Evolutionary conservation across 768 basidiomycete species (phyloP).

Genomic region (Pholiota microspora): DNA sequence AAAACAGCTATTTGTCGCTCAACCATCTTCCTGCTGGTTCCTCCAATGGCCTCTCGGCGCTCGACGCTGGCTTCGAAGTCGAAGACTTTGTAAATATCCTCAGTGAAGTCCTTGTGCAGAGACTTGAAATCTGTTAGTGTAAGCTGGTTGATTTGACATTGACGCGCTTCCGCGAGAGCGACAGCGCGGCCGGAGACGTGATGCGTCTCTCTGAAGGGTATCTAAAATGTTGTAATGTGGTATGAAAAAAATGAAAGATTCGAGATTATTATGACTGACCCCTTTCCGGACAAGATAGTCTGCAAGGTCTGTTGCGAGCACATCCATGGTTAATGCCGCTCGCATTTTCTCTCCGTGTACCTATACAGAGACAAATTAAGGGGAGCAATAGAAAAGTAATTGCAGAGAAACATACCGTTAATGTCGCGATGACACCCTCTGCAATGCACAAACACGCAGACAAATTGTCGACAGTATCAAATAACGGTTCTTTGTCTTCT

Average conservation of each 20-base stretch:
- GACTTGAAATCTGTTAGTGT: slow-evolving; percentile 75
- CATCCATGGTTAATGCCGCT: slow-evolving; percentile 90
- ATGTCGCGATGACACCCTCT: slow-evolving; percentile 90
- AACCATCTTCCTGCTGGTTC: slow-evolving; percentile 82
- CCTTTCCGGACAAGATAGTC: slow-evolving; percentile 99
- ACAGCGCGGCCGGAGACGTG: slow-evolving; percentile 97
- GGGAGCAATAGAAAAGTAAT: neutral
- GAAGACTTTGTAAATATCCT: slow-evolving; percentile 83
- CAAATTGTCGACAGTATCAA: slow-evolving; percentile 89
- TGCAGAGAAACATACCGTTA: slow-evolving; percentile 59
- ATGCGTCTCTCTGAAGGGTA: slow-evolving; percentile 98
- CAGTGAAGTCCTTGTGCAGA: slow-evolving; percentile 73
- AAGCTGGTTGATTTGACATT: slow-evolving; percentile 80
- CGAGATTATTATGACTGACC: slow-evolving; percentile 45
- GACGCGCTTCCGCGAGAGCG: slow-evolving; percentile 83
- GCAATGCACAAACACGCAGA: slow-evolving; percentile 88
- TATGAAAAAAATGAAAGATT: slow-evolving; percentile 2
- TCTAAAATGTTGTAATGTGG: slow-evolving; percentile 57
- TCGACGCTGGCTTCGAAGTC: slow-evolving; percentile 97
- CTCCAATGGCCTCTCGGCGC: slow-evolving; percentile 88
- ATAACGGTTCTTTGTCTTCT: slow-evolving; percentile 97
- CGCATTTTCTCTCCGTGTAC: slow-evolving; percentile 90
- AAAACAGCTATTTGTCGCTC: slow-evolving; percentile 81
- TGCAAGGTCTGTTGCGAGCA: slow-evolving; percentile 97
- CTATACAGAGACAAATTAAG: slow-evolving; percentile 35